Percentiles rank a stretch among this genome's conserved stretches.
phyloP scores from a whole-genome alignment of 1,284 basidiomycete genomes.

The Malassezia sympodialis region DNA sequence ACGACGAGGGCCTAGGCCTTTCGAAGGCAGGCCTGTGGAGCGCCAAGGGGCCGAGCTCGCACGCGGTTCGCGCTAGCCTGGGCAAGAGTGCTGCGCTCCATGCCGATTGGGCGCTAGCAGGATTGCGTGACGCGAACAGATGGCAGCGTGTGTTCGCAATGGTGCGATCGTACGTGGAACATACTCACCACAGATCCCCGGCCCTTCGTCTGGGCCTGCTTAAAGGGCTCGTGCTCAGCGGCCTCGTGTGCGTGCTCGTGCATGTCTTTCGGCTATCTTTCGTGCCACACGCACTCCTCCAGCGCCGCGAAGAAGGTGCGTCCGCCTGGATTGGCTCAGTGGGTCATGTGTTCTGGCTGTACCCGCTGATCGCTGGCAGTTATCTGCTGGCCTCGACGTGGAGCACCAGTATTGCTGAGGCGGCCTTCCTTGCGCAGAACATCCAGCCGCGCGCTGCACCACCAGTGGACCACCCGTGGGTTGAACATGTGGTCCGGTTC shows the following conservation, averaged over 20 bases:
- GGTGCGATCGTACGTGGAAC: slow-evolving; percentile 3
- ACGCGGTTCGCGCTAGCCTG: slow-evolving; percentile 23
- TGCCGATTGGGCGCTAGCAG: slow-evolving; percentile 30
- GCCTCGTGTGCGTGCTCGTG: slow-evolving; percentile 29
- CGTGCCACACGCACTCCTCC: slow-evolving; percentile 20
- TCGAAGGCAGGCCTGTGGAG: slow-evolving; percentile 27
- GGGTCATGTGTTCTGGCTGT: slow-evolving; percentile 39
- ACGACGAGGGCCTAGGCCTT: slow-evolving; percentile 32
- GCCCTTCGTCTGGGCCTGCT: slow-evolving; percentile 32
- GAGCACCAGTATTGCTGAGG: slow-evolving; percentile 40
- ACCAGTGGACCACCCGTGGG: neutral
- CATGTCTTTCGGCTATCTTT: slow-evolving; percentile 44
- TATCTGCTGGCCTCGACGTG: slow-evolving; percentile 43
- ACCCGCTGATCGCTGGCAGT: slow-evolving; percentile 39
- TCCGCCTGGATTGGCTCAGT: slow-evolving; percentile 21
- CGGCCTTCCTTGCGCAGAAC: slow-evolving; percentile 28
- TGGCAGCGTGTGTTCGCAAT: slow-evolving; percentile 27
- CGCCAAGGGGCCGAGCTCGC: slow-evolving; percentile 34
- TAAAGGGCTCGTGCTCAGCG: slow-evolving; percentile 39
- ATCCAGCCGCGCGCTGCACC: neutral
- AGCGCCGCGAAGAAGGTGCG: slow-evolving; percentile 6
- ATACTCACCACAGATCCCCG: slow-evolving; percentile 19
- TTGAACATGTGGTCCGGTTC: slow-evolving; percentile 32
- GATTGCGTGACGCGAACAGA: slow-evolving; percentile 33
- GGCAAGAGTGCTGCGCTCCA: slow-evolving; percentile 24